Evolutionary conservation across 371 early-diverging fungal species (phyloP).

Genomic region (Circinella umbellata): DNA sequence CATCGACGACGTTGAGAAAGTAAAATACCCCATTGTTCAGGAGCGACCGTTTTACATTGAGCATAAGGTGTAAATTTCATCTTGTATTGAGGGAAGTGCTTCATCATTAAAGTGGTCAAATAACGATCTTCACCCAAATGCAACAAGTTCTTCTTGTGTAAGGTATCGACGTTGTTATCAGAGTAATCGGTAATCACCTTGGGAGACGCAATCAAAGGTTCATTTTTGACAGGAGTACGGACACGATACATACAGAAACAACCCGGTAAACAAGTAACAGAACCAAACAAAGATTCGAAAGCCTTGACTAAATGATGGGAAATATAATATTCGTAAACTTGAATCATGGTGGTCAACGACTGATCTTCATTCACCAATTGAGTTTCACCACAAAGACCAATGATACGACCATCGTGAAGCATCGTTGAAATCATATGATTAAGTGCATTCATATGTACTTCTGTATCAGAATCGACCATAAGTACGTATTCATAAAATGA

Average conservation of each 20-base stretch:
- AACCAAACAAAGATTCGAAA: conserved; percentile 99
- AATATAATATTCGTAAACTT: conserved; percentile 99
- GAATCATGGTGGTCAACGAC: conserved; percentile 97
- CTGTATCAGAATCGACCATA: conserved; percentile 97
- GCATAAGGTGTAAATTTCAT: conserved; percentile 97
- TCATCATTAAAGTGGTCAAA: conserved; percentile 97
- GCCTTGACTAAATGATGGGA: conserved; percentile 98
- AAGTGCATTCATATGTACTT: conserved; percentile 84
- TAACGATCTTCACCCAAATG: conserved; percentile 99
- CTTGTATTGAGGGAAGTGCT: conserved; percentile 97
- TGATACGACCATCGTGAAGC: conserved; percentile 88
- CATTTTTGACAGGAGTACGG: conserved; percentile 80
- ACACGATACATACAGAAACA: conserved; percentile 97
- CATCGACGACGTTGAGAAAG: conserved; percentile 91
- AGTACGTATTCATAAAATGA: conserved; percentile 90
- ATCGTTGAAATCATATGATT: conserved; percentile 87
- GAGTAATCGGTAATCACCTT: conserved; percentile 95
- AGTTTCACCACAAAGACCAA: conserved; percentile 96
- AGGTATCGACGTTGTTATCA: conserved; percentile 92
- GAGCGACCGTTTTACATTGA: conserved; percentile 96
- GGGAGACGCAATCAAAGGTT: conserved; percentile 92
- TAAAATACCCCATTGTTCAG: conserved; percentile 93
- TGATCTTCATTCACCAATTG: conserved; percentile 86
- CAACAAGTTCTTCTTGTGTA: conserved; percentile 99
- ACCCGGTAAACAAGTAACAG: conserved; percentile 95